Percentiles rank a stretch among this genome's conserved stretches.
Conservation (phyloP, 331 rosid species). For the Dryas integrifolia region DNA sequence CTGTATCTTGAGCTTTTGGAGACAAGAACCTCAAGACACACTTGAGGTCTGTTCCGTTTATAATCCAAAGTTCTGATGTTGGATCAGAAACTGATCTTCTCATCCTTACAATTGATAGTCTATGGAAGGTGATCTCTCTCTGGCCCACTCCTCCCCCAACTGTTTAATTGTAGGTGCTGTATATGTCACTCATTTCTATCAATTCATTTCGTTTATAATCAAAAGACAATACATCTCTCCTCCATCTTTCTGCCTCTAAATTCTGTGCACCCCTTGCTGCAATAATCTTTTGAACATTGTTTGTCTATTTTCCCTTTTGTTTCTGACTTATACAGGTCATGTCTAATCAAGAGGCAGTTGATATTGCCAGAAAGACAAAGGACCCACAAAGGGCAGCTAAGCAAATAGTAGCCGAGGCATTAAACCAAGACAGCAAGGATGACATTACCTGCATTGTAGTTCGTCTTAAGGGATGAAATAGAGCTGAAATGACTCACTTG, state of each 20-base stretch:
- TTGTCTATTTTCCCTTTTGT: not conserved
- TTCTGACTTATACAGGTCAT: conserved; percentile 54
- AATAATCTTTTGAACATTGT: no score
- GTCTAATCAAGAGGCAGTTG: conserved; percentile 88
- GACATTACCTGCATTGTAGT: conserved; percentile 86
- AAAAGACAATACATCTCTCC: no score
- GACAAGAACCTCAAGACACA: conserved; percentile 89
- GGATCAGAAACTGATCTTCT: conserved; percentile 56
- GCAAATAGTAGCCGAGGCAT: conserved; percentile 62
- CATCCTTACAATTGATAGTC: conserved; percentile 83
- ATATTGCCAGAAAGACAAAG: conserved; percentile 59
- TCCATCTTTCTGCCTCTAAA: no score
- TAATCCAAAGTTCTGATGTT: conserved; percentile 36
- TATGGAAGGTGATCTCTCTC: conserved; percentile 70
- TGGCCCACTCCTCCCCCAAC: conserved; percentile 1
- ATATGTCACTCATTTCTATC: conserved; percentile 5
- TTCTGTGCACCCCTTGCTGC: no score
- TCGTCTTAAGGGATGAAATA: conserved; percentile 62
- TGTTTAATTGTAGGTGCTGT: not conserved
- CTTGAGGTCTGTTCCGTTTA: conserved; percentile 77
- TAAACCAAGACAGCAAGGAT: conserved; percentile 78
- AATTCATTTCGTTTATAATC: no score
- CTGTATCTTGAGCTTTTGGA: conserved; percentile 90
- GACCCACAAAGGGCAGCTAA: conserved; percentile 77
- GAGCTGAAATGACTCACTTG: conserved; percentile 5